These are phyloP conservation scores for Fusarium euwallaceae DNA, from an alignment of 2,329 filamentous ascomycete genomes.

Conservation along the genomic window DNA sequence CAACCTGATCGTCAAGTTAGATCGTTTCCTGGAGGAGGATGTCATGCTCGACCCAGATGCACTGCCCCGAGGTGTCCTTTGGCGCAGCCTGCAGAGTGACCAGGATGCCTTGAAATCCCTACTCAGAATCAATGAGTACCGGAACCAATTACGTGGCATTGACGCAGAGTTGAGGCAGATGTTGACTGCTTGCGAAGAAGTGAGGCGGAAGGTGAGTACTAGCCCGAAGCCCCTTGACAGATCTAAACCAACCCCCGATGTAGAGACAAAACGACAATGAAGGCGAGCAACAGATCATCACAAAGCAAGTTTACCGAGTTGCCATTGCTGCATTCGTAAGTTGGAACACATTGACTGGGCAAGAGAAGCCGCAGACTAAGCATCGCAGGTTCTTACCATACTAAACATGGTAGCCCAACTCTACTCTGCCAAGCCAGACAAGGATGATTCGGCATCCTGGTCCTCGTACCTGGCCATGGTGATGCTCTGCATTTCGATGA, in stretches of 20 bases:
- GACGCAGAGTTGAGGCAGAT: neutral
- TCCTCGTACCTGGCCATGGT: neutral
- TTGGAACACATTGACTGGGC: rapidly evolving
- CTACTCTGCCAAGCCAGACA: conserved; percentile 3
- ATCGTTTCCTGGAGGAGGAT: neutral
- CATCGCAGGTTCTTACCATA: neutral
- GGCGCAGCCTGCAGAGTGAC: conserved; percentile 4
- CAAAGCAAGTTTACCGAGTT: neutral
- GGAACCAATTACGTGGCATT: neutral
- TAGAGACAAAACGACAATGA: neutral
- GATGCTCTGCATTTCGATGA: neutral
- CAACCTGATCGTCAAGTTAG: neutral
- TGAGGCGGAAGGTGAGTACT: conserved; percentile 3
- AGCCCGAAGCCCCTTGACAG: rapidly evolving
- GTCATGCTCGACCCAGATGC: neutral
- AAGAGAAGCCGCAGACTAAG: neutral
- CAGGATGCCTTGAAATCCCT: neutral
- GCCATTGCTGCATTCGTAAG: neutral
- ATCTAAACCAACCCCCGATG: neutral
- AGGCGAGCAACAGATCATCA: neutral
- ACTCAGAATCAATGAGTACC: neutral
- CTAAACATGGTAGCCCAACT: conserved; percentile 1
- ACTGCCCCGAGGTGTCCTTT: conserved; percentile 11
- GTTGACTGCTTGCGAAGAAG: neutral
- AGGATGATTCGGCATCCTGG: neutral